These are phyloP conservation scores for Datisca glomerata DNA, from an alignment of 306 rosid genomes.

Conservation along the genomic window DNA sequence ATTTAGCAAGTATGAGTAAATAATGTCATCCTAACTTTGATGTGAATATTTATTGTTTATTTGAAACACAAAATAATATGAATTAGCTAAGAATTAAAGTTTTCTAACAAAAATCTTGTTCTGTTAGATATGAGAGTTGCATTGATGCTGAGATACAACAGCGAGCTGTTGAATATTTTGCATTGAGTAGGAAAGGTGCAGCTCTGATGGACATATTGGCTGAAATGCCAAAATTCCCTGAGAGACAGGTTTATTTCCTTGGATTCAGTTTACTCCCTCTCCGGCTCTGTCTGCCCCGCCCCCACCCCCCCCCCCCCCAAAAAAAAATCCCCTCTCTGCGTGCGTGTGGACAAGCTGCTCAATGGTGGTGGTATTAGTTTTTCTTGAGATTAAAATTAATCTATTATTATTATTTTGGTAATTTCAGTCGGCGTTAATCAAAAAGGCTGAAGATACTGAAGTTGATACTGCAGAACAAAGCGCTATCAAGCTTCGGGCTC, in stretches of 20 bases:
- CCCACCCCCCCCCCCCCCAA: too few relatives aligned
- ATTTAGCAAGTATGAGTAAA: conserved; percentile 73
- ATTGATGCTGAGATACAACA: conserved; percentile 99
- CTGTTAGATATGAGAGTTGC: conserved; percentile 85
- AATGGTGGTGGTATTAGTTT: conserved; percentile 1
- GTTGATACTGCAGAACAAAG: conserved; percentile 93
- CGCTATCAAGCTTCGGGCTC: conserved; percentile 78
- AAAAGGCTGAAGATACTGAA: conserved; percentile 90
- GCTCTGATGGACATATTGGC: conserved; percentile 80
- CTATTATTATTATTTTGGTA: conserved; percentile 8
- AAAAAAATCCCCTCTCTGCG: too few relatives aligned
- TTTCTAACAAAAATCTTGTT: conserved; percentile 20
- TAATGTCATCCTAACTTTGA: conserved; percentile 12
- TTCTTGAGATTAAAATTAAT: conserved; percentile 4
- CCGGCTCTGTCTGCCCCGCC: too few relatives aligned
- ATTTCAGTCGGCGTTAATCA: conserved; percentile 83
- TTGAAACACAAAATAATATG: too few relatives aligned
- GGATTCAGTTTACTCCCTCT: conserved; percentile 4
- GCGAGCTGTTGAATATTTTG: conserved; percentile 90
- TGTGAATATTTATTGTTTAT: conserved; percentile 7
- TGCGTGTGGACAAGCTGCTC: too few relatives aligned
- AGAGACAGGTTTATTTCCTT: conserved; percentile 68
- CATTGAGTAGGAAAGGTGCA: conserved; percentile 89
- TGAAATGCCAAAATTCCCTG: conserved; percentile 99
- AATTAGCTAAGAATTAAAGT: conserved; percentile 5